Base-by-base conservation (phyloP, 164 flowering plant genomes). In the Aristolochia contorta region DNA sequence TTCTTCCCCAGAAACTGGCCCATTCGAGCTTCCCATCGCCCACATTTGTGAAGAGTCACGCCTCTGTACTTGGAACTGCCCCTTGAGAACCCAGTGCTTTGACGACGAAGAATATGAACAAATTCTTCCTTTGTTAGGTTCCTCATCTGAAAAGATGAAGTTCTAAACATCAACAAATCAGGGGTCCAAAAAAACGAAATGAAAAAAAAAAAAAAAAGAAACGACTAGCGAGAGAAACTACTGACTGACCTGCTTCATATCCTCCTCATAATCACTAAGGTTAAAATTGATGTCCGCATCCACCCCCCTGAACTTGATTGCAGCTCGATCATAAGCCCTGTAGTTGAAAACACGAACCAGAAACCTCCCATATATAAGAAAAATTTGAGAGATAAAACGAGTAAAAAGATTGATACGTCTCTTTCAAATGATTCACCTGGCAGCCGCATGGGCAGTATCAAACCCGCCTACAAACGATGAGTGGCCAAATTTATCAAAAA, bases 321-420 rank as follows among this genome's bases (percentile, higher is more conserved):
- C 96, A 32, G 96, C 96, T 33, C 95, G 84, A 80, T 91, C 98
- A 67, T 91, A 91, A 0, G 95, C 98, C 68, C 98, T 91, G 77
- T 56, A 65, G 57, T 41, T 21, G 18, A 54, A 60, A 46, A 37
- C 30, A 61, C 48, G 67, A 50, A 18, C 46, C 49, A 54, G 45
- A 53, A 41, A 49, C 16, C 49, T 19, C 24, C 27, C 22, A 60
- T 7, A 60, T 7, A 19, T 54, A 21, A 58, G 15, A 41, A 10
- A 67, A 56, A 62, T 19, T 5, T 58, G 16, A 43, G 48, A 23
- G 27, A 62, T 25, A 27, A 0, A 57, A 27, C 30, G 4, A 23
- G 15, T 8, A 18, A 49, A 20, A 49, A 49, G 20, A 49, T 49
- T 18, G 53, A 18, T 49, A 2, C 22, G 19, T 49, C 22, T 49